These are phyloP conservation scores for Cordia subcordata DNA, from an alignment of 257 asterid species.

Conservation along the genomic window DNA sequence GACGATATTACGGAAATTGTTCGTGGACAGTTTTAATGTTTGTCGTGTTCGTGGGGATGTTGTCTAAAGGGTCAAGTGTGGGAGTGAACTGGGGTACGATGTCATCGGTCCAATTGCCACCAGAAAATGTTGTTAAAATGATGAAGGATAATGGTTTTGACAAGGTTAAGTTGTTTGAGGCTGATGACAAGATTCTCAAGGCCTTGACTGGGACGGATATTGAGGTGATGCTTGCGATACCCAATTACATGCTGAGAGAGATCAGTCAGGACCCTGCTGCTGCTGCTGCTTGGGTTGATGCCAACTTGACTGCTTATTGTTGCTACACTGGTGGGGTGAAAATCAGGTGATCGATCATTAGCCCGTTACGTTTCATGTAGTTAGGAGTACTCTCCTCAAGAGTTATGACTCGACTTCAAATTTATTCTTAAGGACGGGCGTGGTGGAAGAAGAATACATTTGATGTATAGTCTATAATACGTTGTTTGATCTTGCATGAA, in stretches of 20 bases:
- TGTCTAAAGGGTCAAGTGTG: slow-evolving; percentile 23
- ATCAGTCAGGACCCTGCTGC: slow-evolving; percentile 59
- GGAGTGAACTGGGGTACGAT: slow-evolving; percentile 98
- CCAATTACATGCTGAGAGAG: slow-evolving; percentile 68
- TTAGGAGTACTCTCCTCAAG: too few relatives aligned
- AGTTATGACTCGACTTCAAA: too few relatives aligned
- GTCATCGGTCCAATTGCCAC: slow-evolving; percentile 57
- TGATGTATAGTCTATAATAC: not conserved
- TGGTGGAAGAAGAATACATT: too few relatives aligned
- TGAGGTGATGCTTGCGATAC: slow-evolving; percentile 83
- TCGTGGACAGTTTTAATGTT: not conserved
- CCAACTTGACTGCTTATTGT: slow-evolving; percentile 61
- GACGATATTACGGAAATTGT: not conserved
- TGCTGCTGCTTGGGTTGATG: slow-evolving; percentile 82
- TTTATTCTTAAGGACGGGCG: too few relatives aligned
- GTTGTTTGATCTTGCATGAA: too few relatives aligned
- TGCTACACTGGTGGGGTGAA: slow-evolving; percentile 61
- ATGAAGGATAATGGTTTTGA: slow-evolving; percentile 65
- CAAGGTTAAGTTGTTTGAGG: slow-evolving; percentile 83
- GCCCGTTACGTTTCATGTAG: not conserved
- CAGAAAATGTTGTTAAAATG: slow-evolving; percentile 62
- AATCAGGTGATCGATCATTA: slow-evolving; percentile 46
- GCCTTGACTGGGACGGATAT: slow-evolving; percentile 61
- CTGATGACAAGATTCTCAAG: slow-evolving; percentile 53
- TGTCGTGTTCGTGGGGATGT: slow-evolving; percentile 10